Evolutionary conservation across 768 basidiomycete species (phyloP), one percentile per base, ranked within the genome.

Genomic region (Lactarius hengduanensis): DNA sequence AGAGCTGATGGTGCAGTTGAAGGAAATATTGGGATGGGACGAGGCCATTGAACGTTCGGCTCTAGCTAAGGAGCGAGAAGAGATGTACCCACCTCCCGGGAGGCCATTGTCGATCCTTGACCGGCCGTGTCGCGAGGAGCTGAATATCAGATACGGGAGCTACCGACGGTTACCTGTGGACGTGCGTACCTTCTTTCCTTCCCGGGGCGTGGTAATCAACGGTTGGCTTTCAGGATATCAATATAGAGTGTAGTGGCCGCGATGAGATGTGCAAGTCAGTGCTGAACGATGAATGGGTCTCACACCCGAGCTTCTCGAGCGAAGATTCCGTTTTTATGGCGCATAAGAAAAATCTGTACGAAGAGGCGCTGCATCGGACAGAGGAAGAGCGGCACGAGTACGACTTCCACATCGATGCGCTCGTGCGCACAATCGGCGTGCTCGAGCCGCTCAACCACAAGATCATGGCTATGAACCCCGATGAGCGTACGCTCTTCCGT

Each of bases 341-440:
- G 0, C 90, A 94, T 75, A 90, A 91, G 78, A 97, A 96, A 83
- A 99, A 98, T 77, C 83, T 89, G 1, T 99, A 92, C 76, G 97
- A 98, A 76, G 97, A 98, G 73, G 96, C 96, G 0, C 82, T 98
- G 11, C 96, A 98, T 77, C 90, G 95, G 41, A 91, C 90, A 59
- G 97, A 99, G 73, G 97, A 99, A 76, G 97, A 99, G 75, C 87
- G 97, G 7, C 97, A 99, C 75, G 96, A 98, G 76, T 99, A 98
- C 75, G 96, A 98, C 75, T 98, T 97, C 80, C 94, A 98, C 75
- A 92, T 98, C 72, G 96, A 98, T 74, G 96, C 95, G 8, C 90
- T 98, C 72, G 84, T 87, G 11, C 89, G 95, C 61, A 97, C 96
- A 4, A 96, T 98, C 71, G 81, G 85, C 9, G 82, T 94, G 72